phyloP scores from a whole-genome alignment of 805 yeast genomes.

The Ogataea nitratoaversa region DNA sequence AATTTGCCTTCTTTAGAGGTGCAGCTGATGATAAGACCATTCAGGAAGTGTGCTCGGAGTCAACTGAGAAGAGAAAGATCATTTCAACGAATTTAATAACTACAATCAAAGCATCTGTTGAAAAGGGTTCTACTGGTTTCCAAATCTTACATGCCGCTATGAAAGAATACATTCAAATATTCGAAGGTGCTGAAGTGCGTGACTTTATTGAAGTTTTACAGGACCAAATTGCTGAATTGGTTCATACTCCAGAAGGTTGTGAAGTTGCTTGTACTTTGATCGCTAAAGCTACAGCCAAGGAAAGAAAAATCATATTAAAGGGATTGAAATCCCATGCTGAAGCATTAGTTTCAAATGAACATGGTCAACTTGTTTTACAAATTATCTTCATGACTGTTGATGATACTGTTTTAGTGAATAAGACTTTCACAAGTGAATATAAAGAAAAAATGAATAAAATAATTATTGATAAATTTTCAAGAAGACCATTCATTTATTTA shows the following conservation, averaged over 20 bases:
- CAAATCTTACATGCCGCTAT: conserved; percentile 94
- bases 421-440: conserved; percentile 63
- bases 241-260: conserved; percentile 91
- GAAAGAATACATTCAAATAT: conserved; percentile 78
- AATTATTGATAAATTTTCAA: conserved; percentile 66
- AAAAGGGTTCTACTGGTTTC: conserved; percentile 94
- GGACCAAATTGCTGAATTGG: conserved; percentile 91
- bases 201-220: conserved; percentile 78
- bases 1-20: conserved; percentile 85
- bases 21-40: conserved; percentile 61
- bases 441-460: conserved; percentile 50
- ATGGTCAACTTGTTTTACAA: conserved; percentile 78
- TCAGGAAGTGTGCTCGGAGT: conserved; percentile 59
- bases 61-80: conserved; percentile 72
- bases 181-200: conserved; percentile 64
- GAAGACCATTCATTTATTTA: conserved; percentile 85
- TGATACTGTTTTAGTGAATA: conserved; percentile 81
- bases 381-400: conserved; percentile 83
- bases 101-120: conserved; percentile 85
- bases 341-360: conserved; percentile 75
- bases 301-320: conserved; percentile 75
- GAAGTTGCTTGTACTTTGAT: conserved; percentile 83
- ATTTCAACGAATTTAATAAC: conserved; percentile 73
- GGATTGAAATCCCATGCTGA: conserved; percentile 71
- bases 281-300: conserved; percentile 85